Percentiles rank a stretch among this genome's conserved stretches.
Conservation (phyloP, 2,329 filamentous ascomycete genomes). For the Cercospora nicotianae region DNA sequence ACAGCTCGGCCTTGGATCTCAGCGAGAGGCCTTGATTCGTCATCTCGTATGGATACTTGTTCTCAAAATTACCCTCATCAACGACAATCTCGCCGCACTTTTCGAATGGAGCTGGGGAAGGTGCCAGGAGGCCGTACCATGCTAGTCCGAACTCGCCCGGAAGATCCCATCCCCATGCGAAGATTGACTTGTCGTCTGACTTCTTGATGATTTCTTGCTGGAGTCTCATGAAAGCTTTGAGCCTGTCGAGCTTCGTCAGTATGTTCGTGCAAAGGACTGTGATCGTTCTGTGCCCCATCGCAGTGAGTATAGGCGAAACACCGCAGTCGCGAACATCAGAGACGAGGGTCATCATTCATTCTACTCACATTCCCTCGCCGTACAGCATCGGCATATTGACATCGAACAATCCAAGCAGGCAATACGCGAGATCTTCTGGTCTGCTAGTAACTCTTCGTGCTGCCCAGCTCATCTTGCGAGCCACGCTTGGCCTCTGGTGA, state of each 20-base stretch:
- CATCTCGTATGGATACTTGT: constrained; percentile 17
- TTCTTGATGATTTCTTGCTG: constrained; percentile 29
- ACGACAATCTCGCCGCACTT: constrained; percentile 12
- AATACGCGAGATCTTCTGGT: constrained; percentile 48
- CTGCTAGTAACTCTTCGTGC: constrained; percentile 20
- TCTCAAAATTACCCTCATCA: constrained; percentile 8
- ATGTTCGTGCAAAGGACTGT: too few species aligned
- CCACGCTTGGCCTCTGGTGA: constrained; percentile 6
- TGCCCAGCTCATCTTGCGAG: constrained; percentile 26
- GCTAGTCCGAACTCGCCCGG: constrained; percentile 1
- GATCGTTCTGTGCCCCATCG: not conserved
- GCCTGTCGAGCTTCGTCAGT: constrained; percentile 4
- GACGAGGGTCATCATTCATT: not conserved
- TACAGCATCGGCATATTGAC: constrained; percentile 41
- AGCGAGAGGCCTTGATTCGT: constrained; percentile 14
- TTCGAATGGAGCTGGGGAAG: constrained; percentile 13
- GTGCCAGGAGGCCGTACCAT: constrained; percentile 18
- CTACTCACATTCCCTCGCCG: constrained; percentile 8
- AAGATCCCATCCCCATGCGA: constrained; percentile 9
- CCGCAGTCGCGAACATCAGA: not conserved
- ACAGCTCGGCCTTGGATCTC: not conserved
- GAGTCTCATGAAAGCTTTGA: constrained; percentile 26
- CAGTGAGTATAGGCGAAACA: not conserved
- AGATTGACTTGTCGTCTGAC: constrained; percentile 17
- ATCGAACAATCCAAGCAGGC: constrained; percentile 47